Base-by-base conservation (phyloP, 2,329 filamentous ascomycete genomes). In the Nothophaeocryptopus gaeumannii region DNA sequence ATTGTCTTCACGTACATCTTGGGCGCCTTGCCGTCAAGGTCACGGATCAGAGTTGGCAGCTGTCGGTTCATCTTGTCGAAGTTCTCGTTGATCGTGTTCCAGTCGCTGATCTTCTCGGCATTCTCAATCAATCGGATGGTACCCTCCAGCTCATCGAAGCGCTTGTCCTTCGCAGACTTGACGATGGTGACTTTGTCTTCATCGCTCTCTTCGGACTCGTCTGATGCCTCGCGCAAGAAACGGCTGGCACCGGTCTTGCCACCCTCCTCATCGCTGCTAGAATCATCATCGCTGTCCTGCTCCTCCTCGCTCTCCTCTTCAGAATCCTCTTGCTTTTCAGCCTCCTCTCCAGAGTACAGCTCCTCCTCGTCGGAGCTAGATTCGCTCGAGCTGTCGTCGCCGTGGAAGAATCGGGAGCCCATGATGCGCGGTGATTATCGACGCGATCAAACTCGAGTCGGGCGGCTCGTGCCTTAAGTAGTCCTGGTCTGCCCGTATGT, bases 121-220 rank as follows among this genome's bases (percentile, higher is more conserved):
- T 99, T 99, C 70, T 97, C 91, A 67, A 99, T 97, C 67, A 87
- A 76, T 71, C 87, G 86, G 66, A 97, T 88, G 37, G 85, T 95
- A 53, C 83, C 81, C 72, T 99, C 92, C 54, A 99, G 80, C 73
- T 97, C 95, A 67, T 96, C 92, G 60, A 89, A 80, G 56, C 93
- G 84, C 82, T 99, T 99, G 78, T 97, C 90, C 76, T 97, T 97
- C 66, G 92, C 91, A 73, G 90, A 96, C 81, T 95, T 96, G 67
- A 97, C 88, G 64, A 93, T 83, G 65, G 86, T 89, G 58, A 85
- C 83, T 60, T 83, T 82, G 59, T 96, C 92, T 58, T 93, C 91
- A 68, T 90, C 91, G 64, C 79, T 83, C 64, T 85, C 89, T 43
- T 93, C 89, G 51, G 82, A 81, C 32, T 71, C 76, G 60, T 82